These are phyloP conservation scores for Sisymbrium altissimum DNA, from an alignment of 345 rosid species.

Conservation along the genomic window DNA sequence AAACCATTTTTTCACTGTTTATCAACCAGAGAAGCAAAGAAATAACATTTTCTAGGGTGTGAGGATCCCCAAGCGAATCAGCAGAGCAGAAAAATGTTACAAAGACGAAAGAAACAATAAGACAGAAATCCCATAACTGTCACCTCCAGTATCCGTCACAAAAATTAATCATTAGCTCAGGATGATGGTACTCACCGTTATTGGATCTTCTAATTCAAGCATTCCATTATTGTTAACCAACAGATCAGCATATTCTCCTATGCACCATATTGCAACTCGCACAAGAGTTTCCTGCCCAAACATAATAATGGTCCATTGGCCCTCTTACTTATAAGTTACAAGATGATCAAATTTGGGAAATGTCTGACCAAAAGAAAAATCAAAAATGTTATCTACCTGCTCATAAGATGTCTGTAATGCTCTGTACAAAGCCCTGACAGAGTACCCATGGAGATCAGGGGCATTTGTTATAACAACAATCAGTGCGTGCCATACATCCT, in stretches of 20 bases:
- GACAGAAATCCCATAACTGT: background rate
- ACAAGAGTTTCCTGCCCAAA: constrained; percentile 75
- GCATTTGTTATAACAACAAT: constrained; percentile 91
- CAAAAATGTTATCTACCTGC: constrained; percentile 53
- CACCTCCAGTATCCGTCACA: constrained; percentile 7
- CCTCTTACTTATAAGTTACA: constrained; percentile 26
- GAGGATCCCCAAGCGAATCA: background rate
- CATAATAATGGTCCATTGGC: constrained; percentile 21
- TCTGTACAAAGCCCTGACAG: constrained; percentile 82
- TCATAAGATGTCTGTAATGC: constrained; percentile 68
- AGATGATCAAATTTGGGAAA: constrained; percentile 17
- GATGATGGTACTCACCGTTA: constrained; percentile 63
- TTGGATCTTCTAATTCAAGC: constrained; percentile 79
- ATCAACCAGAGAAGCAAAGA: constrained; percentile 1
- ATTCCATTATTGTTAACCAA: constrained; percentile 78
- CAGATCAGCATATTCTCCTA: constrained; percentile 96
- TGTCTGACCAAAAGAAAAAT: constrained; percentile 10
- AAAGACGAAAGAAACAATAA: background rate
- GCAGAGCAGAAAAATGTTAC: background rate
- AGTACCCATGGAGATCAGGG: constrained; percentile 91
- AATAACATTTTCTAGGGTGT: constrained; percentile 1
- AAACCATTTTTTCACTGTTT: constrained; percentile 11
- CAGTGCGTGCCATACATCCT: constrained; percentile 93
- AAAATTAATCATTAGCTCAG: constrained; percentile 17
- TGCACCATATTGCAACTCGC: constrained; percentile 94